Evolutionary conservation across 805 yeast genomes (phyloP).

Genomic region (Candida odintsovae): DNA sequence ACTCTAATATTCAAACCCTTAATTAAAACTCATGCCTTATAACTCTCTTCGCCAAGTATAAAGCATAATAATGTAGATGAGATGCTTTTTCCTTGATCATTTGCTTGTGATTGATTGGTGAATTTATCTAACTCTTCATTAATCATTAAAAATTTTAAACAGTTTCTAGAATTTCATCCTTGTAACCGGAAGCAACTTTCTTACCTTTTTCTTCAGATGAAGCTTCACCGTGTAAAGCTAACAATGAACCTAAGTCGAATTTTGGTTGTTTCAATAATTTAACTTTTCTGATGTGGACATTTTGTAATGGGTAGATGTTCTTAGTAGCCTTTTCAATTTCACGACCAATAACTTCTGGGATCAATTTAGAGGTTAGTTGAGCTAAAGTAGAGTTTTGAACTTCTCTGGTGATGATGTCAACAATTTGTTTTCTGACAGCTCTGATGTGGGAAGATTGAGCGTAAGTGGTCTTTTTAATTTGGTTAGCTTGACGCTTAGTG

Average conservation of each 20-base stretch:
- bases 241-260: conserved; percentile 93
- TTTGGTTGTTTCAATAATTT: conserved; percentile 97
- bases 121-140: neutral
- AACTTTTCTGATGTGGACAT: conserved; percentile 97
- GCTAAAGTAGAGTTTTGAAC: conserved; percentile 91
- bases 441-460: conserved; percentile 96
- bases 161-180: conserved; percentile 94
- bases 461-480: conserved; percentile 91
- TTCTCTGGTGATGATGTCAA: conserved; percentile 93
- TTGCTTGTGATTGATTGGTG: neutral
- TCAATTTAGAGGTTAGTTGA: conserved; percentile 93
- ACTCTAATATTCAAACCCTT: neutral
- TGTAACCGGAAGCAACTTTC: conserved; percentile 89
- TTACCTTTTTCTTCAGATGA: conserved; percentile 92
- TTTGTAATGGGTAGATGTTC: conserved; percentile 93
- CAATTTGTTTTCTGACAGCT: conserved; percentile 96
- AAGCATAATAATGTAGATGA: neutral
- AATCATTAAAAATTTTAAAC: conserved; percentile 46
- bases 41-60: neutral
- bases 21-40: neutral
- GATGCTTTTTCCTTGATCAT: neutral
- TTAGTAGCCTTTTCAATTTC: conserved; percentile 95
- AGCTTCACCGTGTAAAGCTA: conserved; percentile 94
- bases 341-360: conserved; percentile 97
- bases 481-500: conserved; percentile 95